phyloP scores from a whole-genome alignment of 352 stramenopile genomes.

The Phytophthora meadii region DNA sequence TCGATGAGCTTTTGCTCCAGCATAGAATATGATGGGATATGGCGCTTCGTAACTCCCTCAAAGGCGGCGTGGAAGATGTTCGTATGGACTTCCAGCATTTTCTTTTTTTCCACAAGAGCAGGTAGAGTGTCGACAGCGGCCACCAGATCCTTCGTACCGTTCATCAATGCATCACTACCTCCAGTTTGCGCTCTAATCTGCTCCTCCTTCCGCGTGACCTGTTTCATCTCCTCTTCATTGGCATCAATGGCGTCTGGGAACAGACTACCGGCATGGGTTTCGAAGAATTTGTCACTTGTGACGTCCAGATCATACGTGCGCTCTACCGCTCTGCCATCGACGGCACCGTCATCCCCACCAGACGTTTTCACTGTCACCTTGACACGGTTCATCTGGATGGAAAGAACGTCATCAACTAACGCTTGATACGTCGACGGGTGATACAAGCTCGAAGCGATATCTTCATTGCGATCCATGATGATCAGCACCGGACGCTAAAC shows the following conservation, averaged over 20 bases:
- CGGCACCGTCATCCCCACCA: conserved; percentile 40
- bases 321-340: conserved; percentile 49
- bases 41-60: conserved; percentile 75
- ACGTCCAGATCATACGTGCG: conserved; percentile 86
- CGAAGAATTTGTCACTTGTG: conserved; percentile 85
- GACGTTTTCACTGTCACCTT: conserved; percentile 88
- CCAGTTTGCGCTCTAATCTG: conserved; percentile 82
- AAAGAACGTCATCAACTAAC: conserved; percentile 97
- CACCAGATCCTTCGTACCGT: conserved; percentile 85
- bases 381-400: conserved; percentile 96
- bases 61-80: conserved; percentile 91
- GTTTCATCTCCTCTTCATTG: conserved; percentile 91
- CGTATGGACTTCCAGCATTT: conserved; percentile 89
- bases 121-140: conserved; percentile 86
- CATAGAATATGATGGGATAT: conserved; percentile 87
- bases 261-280: conserved; percentile 73
- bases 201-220: conserved; percentile 87
- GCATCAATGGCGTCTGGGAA: conserved; percentile 88
- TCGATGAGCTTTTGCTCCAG: conserved; percentile 90
- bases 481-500: conserved; percentile 94
- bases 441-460: conserved; percentile 95
- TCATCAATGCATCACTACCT: conserved; percentile 65
- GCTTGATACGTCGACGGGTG: conserved; percentile 95
- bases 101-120: conserved; percentile 88
- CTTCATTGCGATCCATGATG: conserved; percentile 97